Evolutionary conservation across 225 moss, liverwort and hornwort genomes (phyloP).

Genomic region (Bryum argenteum): DNA sequence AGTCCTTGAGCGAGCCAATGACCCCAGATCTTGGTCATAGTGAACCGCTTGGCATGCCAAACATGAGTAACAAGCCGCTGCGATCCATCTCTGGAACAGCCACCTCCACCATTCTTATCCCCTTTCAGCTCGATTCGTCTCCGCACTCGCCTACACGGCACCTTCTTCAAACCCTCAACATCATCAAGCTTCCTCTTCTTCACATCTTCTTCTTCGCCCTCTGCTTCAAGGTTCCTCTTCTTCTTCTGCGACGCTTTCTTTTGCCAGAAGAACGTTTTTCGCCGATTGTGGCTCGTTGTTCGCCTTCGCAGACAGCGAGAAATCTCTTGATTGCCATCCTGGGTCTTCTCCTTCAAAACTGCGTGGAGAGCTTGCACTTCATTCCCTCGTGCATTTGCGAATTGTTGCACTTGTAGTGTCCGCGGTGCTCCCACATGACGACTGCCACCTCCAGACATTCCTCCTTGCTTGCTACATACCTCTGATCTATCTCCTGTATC

Average conservation of each 20-base stretch:
- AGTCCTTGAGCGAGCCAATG: conserved; percentile 81
- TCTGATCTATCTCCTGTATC: not conserved
- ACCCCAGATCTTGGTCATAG: conserved; percentile 85
- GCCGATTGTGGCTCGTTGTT: conserved; percentile 90
- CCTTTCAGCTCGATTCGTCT: conserved; percentile 83
- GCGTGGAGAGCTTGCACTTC: conserved; percentile 70
- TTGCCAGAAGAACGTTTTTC: conserved; percentile 58
- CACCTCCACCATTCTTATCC: conserved; percentile 56
- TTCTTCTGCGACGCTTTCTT: conserved; percentile 49
- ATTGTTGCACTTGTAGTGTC: conserved; percentile 73
- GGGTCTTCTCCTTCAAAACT: conserved; percentile 42
- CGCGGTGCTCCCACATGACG: conserved; percentile 76
- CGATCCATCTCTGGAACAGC: conserved; percentile 69
- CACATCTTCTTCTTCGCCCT: conserved; percentile 20
- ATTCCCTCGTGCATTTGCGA: conserved; percentile 67
- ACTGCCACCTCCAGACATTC: conserved; percentile 42
- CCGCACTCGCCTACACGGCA: conserved; percentile 72
- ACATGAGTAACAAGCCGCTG: conserved; percentile 91
- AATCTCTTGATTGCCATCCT: conserved; percentile 29
- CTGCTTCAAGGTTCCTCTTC: conserved; percentile 14
- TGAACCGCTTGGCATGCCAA: conserved; percentile 98
- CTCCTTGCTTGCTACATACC: conserved; percentile 11
- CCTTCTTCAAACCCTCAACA: conserved; percentile 26
- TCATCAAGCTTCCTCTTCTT: conserved; percentile 17
- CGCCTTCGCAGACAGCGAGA: conserved; percentile 84